Evolutionary conservation across 2,329 filamentous ascomycete species (phyloP).

Genomic region (Clonostachys rhizophaga): DNA sequence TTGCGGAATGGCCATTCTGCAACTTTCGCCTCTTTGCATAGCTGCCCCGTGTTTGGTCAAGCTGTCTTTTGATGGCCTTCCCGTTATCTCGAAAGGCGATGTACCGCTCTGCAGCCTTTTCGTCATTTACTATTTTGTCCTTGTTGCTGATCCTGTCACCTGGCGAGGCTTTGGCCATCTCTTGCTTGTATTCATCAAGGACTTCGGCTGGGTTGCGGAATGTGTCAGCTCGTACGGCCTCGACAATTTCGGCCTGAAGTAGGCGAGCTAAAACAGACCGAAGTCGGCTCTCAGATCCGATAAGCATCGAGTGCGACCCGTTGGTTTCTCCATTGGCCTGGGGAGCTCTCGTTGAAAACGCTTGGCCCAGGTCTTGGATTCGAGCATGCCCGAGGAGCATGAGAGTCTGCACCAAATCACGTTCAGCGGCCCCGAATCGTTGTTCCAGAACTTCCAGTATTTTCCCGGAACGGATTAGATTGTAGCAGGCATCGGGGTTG

Average conservation of each 20-base stretch:
- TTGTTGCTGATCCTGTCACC: slow-evolving; percentile 44
- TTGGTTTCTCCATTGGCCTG: slow-evolving; percentile 27
- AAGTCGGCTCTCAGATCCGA: slow-evolving; percentile 37
- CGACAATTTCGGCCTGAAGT: slow-evolving; percentile 63
- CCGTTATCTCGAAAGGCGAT: slow-evolving; percentile 48
- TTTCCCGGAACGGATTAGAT: slow-evolving; percentile 75
- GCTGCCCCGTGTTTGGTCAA: slow-evolving; percentile 34
- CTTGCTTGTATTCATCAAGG: slow-evolving; percentile 56
- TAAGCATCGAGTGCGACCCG: slow-evolving; percentile 19
- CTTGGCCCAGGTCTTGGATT: slow-evolving; percentile 63
- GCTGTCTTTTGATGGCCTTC: slow-evolving; percentile 44
- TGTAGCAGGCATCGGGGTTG: slow-evolving; percentile 76
- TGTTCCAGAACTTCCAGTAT: slow-evolving; percentile 72
- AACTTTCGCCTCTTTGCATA: slow-evolving; percentile 50
- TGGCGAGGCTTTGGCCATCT: slow-evolving; percentile 45
- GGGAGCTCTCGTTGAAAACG: slow-evolving; percentile 40
- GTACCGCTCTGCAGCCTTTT: slow-evolving; percentile 49
- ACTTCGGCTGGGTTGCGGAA: slow-evolving; percentile 59
- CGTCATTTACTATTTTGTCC: slow-evolving; percentile 58
- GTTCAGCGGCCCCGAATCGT: slow-evolving; percentile 70
- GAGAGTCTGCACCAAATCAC: slow-evolving; percentile 69
- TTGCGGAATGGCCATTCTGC: slow-evolving; percentile 33
- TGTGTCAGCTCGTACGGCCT: slow-evolving; percentile 53
- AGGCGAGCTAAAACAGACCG: slow-evolving; percentile 46
- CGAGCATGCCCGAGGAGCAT: slow-evolving; percentile 74